Evolutionary conservation across 75 land plant species (phyloP), one percentile per base, ranked within the genome.

Genomic region (Selaginella tamariscina): DNA sequence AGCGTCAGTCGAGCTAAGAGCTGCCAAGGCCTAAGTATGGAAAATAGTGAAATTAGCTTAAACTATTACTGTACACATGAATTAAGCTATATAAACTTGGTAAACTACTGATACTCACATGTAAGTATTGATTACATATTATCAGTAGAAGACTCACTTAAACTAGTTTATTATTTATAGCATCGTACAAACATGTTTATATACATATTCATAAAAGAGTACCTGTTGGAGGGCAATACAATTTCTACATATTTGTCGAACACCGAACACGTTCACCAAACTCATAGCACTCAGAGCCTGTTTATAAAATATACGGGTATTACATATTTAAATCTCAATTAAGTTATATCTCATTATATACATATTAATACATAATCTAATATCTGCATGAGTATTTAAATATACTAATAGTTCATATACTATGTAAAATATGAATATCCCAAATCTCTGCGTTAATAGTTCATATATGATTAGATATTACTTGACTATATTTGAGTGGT

Each of bases 171-270:
- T 8, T 20, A 8, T 18, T n/a, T n/a, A n/a, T n/a, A n/a, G n/a
- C n/a, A n/a, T n/a, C n/a, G n/a, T n/a, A n/a, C n/a, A n/a, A n/a
- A n/a, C n/a, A n/a, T n/a, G n/a, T n/a, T n/a, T n/a, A n/a, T n/a
- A n/a, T n/a, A n/a, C 2, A 65, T 23, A 20, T 65, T 27, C 70
- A 68, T 18, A 1, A 54, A 64, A 23, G 64, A 57, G 9, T 75
- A 92, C 98, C 95, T 94, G 98, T 70, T 94, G 96, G 65, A 94
- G 54, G 32, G 96, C 98, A 72, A 89, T 94, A 64, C 96, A 88
- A 67, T 94, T 87, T 33, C 93, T 82, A 67, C 98, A 94, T 72
- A 94, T 86, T 70, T 94, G 98, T 60, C 86, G 98, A 56, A 94
- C 83, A 20, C 98, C 98, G 70, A 94, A 78, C 60, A 94, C 76